Percentiles rank a stretch among this genome's conserved stretches.
Evolutionary conservation across 257 asterid species (phyloP).

Genomic region (Salvia hispanica): DNA sequence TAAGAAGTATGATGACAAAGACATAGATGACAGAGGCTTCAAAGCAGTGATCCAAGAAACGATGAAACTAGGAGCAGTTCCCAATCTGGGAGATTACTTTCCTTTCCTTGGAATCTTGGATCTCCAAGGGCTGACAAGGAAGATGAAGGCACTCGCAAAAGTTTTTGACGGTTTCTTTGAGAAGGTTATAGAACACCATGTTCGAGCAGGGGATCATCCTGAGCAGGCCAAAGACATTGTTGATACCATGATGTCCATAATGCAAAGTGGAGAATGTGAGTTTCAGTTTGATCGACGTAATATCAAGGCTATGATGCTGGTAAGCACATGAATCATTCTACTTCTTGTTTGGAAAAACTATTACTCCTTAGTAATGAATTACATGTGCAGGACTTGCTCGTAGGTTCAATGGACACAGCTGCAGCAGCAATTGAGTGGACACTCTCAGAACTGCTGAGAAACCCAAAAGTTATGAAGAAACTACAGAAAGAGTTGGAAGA

Average conservation of each 20-base stretch:
- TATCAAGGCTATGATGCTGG: too few relatives aligned
- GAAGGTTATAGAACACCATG: slow-evolving; percentile 50
- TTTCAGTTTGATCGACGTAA: too few relatives aligned
- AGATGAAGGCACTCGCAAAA: slow-evolving; percentile 37
- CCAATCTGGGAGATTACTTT: slow-evolving; percentile 54
- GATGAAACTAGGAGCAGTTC: slow-evolving; percentile 40
- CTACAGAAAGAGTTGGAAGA: too few relatives aligned
- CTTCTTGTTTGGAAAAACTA: too few relatives aligned
- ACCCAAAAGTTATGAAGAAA: too few relatives aligned
- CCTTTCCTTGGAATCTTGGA: slow-evolving; percentile 47
- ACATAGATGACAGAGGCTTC: slow-evolving; percentile 55
- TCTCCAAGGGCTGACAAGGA: slow-evolving; percentile 47
- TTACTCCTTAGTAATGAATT: too few relatives aligned
- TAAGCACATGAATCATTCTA: too few relatives aligned
- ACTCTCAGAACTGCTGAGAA: too few relatives aligned
- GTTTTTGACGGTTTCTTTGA: slow-evolving; percentile 52
- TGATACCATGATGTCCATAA: slow-evolving; percentile 47
- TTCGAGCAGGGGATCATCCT: slow-evolving; percentile 6
- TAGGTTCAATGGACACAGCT: too few relatives aligned
- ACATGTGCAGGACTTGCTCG: too few relatives aligned
- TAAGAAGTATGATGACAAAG: slow-evolving; percentile 48
- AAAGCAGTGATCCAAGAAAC: slow-evolving; percentile 47
- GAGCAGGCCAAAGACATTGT: slow-evolving; percentile 43
- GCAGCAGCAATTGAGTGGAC: too few relatives aligned
- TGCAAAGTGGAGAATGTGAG: too few relatives aligned